A percentile compares a stretch with the other conserved stretches of the same genome.
These are phyloP conservation scores for Amesomyces nigricolor DNA, from an alignment of 2,329 filamentous ascomycete genomes.

Conservation along the genomic window DNA sequence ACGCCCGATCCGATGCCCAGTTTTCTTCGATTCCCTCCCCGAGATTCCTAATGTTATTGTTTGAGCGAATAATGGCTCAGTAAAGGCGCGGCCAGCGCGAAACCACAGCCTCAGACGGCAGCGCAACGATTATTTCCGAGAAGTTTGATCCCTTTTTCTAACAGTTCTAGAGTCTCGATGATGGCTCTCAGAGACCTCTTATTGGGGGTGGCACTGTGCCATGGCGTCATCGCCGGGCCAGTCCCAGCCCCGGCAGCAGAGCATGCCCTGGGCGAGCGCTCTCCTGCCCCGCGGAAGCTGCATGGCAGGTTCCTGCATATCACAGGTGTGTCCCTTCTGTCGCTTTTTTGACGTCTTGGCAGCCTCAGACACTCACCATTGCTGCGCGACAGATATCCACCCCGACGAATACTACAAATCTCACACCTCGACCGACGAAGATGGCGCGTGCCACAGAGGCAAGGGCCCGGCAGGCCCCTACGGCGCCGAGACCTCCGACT, in stretches of 20 bases:
- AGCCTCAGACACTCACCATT: slow-evolving; percentile 2
- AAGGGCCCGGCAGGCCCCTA: slow-evolving; percentile 72
- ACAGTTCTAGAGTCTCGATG: background rate
- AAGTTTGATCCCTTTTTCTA: background rate
- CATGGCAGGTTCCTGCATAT: slow-evolving; percentile 81
- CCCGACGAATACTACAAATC: slow-evolving; percentile 82
- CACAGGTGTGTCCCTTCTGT: slow-evolving; percentile 54
- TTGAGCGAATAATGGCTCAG: background rate
- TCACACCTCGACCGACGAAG: slow-evolving; percentile 64
- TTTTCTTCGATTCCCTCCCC: background rate
- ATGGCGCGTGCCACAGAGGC: slow-evolving; percentile 71
- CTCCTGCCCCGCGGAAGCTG: slow-evolving; percentile 41
- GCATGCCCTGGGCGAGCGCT: slow-evolving; percentile 4
- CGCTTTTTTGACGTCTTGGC: background rate
- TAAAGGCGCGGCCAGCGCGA: slow-evolving; percentile 11
- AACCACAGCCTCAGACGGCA: background rate
- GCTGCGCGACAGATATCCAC: slow-evolving; percentile 67
- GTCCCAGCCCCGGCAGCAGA: slow-evolving; percentile 14
- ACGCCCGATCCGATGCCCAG: background rate
- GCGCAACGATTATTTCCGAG: background rate
- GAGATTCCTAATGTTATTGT: background rate
- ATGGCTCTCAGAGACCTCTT: slow-evolving; percentile 25
- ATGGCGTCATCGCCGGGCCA: slow-evolving; percentile 30
- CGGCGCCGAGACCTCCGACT: slow-evolving; percentile 80
- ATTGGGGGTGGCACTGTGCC: slow-evolving; percentile 27